These are phyloP conservation scores for Citrullus colocynthis DNA, from an alignment of 306 rosid genomes.

Conservation along the genomic window DNA sequence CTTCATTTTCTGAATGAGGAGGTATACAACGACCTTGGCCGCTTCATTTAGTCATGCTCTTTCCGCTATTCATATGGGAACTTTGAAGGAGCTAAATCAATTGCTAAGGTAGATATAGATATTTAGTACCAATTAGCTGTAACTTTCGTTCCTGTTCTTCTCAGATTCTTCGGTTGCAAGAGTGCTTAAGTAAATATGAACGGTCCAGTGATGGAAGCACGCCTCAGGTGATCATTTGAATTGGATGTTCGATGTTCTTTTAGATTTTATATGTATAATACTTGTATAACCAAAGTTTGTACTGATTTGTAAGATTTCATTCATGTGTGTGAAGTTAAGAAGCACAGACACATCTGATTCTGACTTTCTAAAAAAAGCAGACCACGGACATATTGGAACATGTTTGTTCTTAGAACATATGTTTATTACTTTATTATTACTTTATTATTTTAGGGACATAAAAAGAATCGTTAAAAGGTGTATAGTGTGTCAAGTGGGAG, in stretches of 20 bases:
- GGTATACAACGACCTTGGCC: conserved; percentile 30
- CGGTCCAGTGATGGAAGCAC: conserved; percentile 76
- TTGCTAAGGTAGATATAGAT: background rate
- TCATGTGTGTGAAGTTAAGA: background rate
- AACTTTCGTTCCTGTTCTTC: conserved; percentile 11
- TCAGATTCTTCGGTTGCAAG: conserved; percentile 91
- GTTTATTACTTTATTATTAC: too few relatives aligned
- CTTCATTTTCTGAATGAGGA: conserved; percentile 98
- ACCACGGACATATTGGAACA: background rate
- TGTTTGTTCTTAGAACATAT: background rate
- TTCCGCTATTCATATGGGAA: background rate
- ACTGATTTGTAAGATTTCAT: background rate
- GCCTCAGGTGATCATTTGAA: conserved; percentile 57
- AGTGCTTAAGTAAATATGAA: conserved; percentile 79
- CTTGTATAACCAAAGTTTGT: background rate
- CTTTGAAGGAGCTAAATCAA: background rate
- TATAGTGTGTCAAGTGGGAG: background rate
- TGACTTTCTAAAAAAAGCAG: background rate
- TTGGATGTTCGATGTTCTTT: background rate
- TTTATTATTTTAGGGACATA: background rate
- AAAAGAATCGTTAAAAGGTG: background rate
- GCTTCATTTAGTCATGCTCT: background rate
- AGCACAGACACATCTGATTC: background rate
- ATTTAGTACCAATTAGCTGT: background rate
- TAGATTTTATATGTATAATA: background rate